phyloP scores from a whole-genome alignment of 495 filamentous ascomycete genomes.

The Peziza echinospora region DNA sequence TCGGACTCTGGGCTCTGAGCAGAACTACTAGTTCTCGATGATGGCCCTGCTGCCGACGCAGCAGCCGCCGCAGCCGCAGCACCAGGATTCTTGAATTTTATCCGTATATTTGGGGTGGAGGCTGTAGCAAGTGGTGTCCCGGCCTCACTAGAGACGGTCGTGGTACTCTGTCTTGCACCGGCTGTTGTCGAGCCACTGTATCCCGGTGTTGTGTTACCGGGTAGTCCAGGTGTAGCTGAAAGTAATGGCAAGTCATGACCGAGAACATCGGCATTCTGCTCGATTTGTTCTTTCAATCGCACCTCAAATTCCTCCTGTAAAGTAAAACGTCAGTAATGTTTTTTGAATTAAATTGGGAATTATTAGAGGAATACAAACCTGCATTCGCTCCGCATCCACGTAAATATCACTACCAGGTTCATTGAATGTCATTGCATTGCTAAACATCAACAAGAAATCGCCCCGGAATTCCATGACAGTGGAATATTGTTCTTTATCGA shows the following conservation, averaged over 20 bases:
- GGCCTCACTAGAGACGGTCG: not conserved
- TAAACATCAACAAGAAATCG: slow-evolving; percentile 65
- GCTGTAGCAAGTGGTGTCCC: not conserved
- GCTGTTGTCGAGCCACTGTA: not conserved
- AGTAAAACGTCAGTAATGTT: not conserved
- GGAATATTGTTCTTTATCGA: slow-evolving; percentile 81
- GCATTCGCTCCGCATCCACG: slow-evolving; percentile 78
- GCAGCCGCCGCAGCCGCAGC: too few species aligned
- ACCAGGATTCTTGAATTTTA: not conserved
- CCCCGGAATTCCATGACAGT: slow-evolving; percentile 55
- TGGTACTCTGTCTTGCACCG: not conserved
- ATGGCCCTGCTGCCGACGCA: too few species aligned
- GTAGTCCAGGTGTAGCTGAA: too few species aligned
- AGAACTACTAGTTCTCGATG: not conserved
- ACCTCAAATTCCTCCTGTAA: not conserved
- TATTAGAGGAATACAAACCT: slow-evolving; percentile 55
- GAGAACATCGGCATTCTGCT: not conserved
- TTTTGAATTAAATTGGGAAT: too few species aligned
- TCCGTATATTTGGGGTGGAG: not conserved
- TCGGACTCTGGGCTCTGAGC: not conserved
- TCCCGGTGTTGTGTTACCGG: too few species aligned
- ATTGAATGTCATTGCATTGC: slow-evolving; percentile 85
- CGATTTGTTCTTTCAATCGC: not conserved
- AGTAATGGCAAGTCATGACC: not conserved
- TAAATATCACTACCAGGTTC: slow-evolving; percentile 82